These are phyloP conservation scores for Coemansia sp. DNA, from an alignment of 192 early-diverging fungal genomes.

Conservation along the genomic window DNA sequence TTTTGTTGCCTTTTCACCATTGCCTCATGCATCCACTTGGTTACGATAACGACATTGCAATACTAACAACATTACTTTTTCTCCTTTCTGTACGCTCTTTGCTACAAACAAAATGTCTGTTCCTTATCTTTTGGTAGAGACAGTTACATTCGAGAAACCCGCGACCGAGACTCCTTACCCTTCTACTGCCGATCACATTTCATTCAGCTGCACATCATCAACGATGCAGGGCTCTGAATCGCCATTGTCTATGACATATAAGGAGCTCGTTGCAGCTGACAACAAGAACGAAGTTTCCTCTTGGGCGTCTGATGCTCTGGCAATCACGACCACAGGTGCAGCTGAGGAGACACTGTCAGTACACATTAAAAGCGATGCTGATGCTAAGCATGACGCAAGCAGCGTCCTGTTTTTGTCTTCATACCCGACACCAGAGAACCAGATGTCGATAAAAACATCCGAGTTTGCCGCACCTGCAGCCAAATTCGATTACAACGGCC, in stretches of 20 bases:
- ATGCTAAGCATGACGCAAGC: neutral
- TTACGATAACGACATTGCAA: neutral
- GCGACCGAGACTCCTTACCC: neutral
- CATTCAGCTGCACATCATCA: conserved; percentile 4
- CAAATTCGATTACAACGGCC: neutral
- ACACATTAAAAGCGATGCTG: neutral
- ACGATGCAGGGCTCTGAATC: conserved; percentile 7
- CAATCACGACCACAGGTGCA: neutral
- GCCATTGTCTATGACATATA: neutral
- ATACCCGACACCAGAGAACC: conserved; percentile 5
- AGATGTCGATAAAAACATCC: neutral
- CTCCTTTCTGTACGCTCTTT: neutral
- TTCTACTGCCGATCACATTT: neutral
- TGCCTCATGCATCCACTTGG: neutral
- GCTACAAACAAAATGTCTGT: conserved; percentile 3
- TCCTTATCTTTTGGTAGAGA: conserved; percentile 4
- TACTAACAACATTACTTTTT: neutral
- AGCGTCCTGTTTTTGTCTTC: neutral
- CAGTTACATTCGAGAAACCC: neutral
- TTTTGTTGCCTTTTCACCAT: neutral
- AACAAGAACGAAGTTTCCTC: neutral
- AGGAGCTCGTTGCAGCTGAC: neutral
- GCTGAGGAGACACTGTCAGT: neutral
- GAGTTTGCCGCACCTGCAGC: neutral
- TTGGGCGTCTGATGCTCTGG: neutral